Base-by-base conservation (phyloP, 2,329 filamentous ascomycete species). In the Trichoderma sp. region DNA sequence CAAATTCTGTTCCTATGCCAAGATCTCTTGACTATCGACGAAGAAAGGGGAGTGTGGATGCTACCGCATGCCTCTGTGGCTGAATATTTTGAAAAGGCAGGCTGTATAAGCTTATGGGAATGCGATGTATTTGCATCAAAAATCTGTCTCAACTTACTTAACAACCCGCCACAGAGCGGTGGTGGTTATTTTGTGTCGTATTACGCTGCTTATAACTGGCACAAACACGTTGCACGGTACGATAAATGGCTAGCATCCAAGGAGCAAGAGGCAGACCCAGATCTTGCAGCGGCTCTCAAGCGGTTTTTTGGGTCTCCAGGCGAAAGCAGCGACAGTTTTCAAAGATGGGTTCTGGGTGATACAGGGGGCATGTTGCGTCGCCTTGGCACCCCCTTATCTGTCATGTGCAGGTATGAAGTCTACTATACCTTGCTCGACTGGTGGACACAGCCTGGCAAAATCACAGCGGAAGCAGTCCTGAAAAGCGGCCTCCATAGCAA, bases 51-150 rank as follows among this genome's bases (percentile, higher is more conserved):
- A n/a, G 33, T 68, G 4, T 69, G 67, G 62, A 56, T 31, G 33
- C 16, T 70, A 4, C 53, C 68, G 24, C 68, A 70, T 70, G 62
- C 57, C 14, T 70, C 68, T 37, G 68, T 70, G 24, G 56, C 62
- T 7, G 68, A 70, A 47, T 70, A 61, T n/a, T 67, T 70, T 27
- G 47, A 68, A 3, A 14, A 5, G 7, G 40, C 7, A 21, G 13
- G 33, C 14, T 55, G 21, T 24, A 31, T 5, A 0, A 19, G 6
- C 5, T 0, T 19, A 19, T 47, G 52, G 35, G 29, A 64, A 2
- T 69, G 68, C 14, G 11, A 64, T 14, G 1, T 24, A n/a, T 40
- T 65, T 13, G 60, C 31, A 0, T 53, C 60, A 24, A 68, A 33
- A 3, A 13, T 68, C 10, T 68, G 4, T 1, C 35, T 68, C 3